Evolutionary conservation across 2,329 filamentous ascomycete genomes (phyloP).

Genomic region (Gliomastix tumulicola): DNA sequence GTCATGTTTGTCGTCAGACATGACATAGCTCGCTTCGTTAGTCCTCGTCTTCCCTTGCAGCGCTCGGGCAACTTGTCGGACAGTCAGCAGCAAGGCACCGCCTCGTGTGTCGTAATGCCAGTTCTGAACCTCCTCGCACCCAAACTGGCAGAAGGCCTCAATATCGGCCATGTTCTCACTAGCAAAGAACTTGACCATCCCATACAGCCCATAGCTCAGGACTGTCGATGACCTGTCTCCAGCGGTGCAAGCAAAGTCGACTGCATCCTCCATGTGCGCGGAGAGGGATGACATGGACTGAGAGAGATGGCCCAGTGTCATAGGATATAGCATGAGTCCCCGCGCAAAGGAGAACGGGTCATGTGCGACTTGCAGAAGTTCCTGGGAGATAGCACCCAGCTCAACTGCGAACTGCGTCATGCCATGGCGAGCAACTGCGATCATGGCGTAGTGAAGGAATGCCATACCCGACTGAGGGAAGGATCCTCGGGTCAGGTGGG

Average conservation of each 20-base stretch:
- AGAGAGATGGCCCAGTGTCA: constrained; percentile 65
- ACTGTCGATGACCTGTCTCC: constrained; percentile 69
- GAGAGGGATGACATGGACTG: constrained; percentile 53
- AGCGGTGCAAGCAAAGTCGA: constrained; percentile 58
- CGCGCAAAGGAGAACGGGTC: constrained; percentile 61
- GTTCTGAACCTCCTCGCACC: constrained; percentile 66
- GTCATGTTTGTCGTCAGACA: constrained; percentile 63
- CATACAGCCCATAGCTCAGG: constrained; percentile 61
- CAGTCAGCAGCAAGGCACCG: constrained; percentile 59
- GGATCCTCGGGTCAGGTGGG: constrained; percentile 55
- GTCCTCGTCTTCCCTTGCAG: constrained; percentile 66
- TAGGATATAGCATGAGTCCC: constrained; percentile 61
- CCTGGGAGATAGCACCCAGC: constrained; percentile 54
- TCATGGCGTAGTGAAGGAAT: constrained; percentile 61
- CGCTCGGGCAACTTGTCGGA: constrained; percentile 60
- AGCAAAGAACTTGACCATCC: constrained; percentile 61
- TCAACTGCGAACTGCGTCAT: constrained; percentile 63
- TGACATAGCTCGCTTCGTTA: constrained; percentile 43
- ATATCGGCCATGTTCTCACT: constrained; percentile 64
- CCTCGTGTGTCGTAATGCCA: constrained; percentile 68
- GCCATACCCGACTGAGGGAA: constrained; percentile 64
- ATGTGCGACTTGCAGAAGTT: constrained; percentile 55
- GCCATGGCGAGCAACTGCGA: constrained; percentile 63
- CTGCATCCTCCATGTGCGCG: constrained; percentile 53
- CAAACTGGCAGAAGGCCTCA: constrained; percentile 63